phyloP scores from a whole-genome alignment of 306 rosid genomes.

The Benincasa hispida region DNA sequence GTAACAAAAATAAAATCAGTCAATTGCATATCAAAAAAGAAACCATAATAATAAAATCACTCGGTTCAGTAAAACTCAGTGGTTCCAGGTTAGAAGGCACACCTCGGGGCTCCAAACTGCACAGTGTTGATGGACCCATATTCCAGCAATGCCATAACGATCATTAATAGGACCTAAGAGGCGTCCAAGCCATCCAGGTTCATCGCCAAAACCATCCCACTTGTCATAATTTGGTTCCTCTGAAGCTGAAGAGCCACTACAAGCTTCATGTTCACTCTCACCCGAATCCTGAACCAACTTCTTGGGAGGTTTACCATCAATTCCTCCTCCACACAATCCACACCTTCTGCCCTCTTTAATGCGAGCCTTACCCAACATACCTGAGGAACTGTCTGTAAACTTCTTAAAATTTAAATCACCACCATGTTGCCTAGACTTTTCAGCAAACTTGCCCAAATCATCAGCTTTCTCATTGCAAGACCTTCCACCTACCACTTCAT shows the following conservation, averaged over 20 bases:
- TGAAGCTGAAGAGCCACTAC: conserved; percentile 66
- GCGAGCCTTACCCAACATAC: conserved; percentile 26
- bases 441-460: conserved; percentile 18
- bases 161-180: conserved; percentile 89
- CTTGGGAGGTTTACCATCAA: conserved; percentile 81
- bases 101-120: conserved; percentile 99
- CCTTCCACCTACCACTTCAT: conserved; percentile 30
- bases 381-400: conserved; percentile 21
- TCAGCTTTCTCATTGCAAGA: conserved; percentile 22
- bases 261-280: conserved; percentile 78
- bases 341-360: conserved; percentile 80
- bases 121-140: conserved; percentile 97
- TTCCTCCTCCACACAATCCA: conserved; percentile 95
- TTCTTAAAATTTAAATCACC: conserved; percentile 16
- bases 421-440: conserved; percentile 18
- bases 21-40: background rate
- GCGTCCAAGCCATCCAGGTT: conserved; percentile 92
- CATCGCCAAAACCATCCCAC: conserved; percentile 96
- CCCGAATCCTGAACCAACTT: conserved; percentile 54
- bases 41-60: background rate
- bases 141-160: conserved; percentile 86
- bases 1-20: background rate
- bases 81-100: conserved; percentile 17
- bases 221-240: conserved; percentile 74
- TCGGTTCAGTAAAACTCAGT: background rate